Evolutionary conservation across 257 asterid genomes (phyloP).

Genomic region (Primulina eburnea): DNA sequence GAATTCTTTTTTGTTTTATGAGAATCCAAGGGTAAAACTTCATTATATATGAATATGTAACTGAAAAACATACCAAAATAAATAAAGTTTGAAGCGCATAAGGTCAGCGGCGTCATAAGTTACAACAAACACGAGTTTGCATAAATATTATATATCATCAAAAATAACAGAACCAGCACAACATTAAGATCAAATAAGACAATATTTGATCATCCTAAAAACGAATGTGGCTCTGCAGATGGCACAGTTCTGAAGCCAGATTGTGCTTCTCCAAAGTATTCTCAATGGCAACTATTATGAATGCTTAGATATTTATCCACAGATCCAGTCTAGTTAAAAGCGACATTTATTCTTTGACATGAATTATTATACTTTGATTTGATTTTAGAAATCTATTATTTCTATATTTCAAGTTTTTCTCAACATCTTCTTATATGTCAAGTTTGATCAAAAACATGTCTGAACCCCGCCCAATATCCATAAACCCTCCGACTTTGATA

Average conservation of each 20-base stretch:
- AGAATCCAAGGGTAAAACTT: too few relatives aligned
- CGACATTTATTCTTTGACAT: too few relatives aligned
- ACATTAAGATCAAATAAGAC: background rate
- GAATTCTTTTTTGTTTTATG: too few relatives aligned
- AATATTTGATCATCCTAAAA: background rate
- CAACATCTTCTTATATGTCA: background rate
- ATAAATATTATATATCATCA: background rate
- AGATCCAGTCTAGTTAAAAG: too few relatives aligned
- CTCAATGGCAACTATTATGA: too few relatives aligned
- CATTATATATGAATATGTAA: constrained; percentile 30
- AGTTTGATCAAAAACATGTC: background rate
- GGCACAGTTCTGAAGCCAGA: too few relatives aligned
- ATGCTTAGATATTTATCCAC: too few relatives aligned
- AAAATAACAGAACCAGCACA: constrained; percentile 18
- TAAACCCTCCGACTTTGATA: too few relatives aligned
- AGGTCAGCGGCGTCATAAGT: background rate
- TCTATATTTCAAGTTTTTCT: background rate
- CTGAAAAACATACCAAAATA: constrained; percentile 40
- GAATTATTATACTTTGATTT: too few relatives aligned
- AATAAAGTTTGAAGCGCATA: constrained; percentile 17
- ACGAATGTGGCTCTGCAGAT: too few relatives aligned
- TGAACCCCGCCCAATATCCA: background rate
- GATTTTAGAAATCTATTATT: background rate
- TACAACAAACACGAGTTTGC: background rate
- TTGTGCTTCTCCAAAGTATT: too few relatives aligned